These are phyloP conservation scores for Phyllostachys edulis DNA, from an alignment of 176 grass and related monocot genomes.

Conservation along the genomic window DNA sequence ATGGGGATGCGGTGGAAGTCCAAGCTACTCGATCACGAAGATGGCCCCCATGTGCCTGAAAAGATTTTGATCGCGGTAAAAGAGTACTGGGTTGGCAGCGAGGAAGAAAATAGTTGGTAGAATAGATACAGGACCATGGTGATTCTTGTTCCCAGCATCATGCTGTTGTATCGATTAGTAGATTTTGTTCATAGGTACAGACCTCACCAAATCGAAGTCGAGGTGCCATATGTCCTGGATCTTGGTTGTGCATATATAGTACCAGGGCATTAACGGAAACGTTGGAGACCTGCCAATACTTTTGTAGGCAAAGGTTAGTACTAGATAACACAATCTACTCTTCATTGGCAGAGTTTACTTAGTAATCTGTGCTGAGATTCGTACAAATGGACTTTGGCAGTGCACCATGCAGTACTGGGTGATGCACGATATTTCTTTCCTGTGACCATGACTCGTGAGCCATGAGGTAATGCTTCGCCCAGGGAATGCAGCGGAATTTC, in stretches of 20 bases:
- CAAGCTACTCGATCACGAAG: slow-evolving; percentile 89
- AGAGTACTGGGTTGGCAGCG: slow-evolving; percentile 64
- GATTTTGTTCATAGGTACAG: slow-evolving; percentile 40
- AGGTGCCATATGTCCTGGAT: not conserved
- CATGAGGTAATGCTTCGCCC: no score
- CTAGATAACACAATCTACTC: not conserved
- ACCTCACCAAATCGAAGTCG: not conserved
- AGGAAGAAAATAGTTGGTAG: slow-evolving; percentile 45
- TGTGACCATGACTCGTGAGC: no score
- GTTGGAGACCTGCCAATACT: not conserved
- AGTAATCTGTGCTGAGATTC: not conserved
- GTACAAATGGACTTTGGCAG: not conserved
- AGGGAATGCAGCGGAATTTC: no score
- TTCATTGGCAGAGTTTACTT: not conserved
- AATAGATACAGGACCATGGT: not conserved
- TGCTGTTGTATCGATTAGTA: slow-evolving; percentile 31
- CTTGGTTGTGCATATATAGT: slow-evolving; percentile 33
- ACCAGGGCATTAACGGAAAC: not conserved
- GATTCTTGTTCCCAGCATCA: not conserved
- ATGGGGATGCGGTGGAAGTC: slow-evolving; percentile 77
- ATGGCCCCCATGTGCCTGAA: slow-evolving; percentile 62
- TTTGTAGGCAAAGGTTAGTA: not conserved
- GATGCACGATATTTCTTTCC: no score
- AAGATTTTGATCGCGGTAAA: slow-evolving; percentile 76
- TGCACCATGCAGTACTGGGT: not conserved